Base-by-base conservation (phyloP, 306 rosid species). In the Boehmeria nivea region DNA sequence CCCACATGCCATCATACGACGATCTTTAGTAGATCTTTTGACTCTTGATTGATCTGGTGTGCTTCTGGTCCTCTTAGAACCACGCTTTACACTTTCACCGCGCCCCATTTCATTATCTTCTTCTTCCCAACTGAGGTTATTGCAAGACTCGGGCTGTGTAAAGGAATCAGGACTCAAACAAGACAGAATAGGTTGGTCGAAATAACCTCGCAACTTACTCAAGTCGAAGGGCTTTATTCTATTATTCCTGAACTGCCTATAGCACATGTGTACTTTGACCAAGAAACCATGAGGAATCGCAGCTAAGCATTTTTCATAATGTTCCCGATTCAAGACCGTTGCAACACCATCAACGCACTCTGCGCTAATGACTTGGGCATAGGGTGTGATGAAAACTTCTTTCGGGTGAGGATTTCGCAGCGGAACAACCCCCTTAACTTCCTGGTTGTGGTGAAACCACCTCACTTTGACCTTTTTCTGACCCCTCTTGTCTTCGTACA, bases 311-410 rank as follows among this genome's bases (percentile, higher is more conserved):
- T 76, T 84, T 43, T 87, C 89, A 46, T 76, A 91, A 68, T 91
- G 95, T 57, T 87, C 95, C 38, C 76, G 81, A 51, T 88, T 87
- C 59, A 91, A 83, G 64, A 91, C 87, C 42, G 87, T 73, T 28
- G 99, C 86, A 24, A 86, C 81, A 66, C 99, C 99, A 65, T 91
- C 96, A 48, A 91, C 93, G 60, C 99, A 91, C 77, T 91, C 99
- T n/a, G 84, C 93, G 64, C 99, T 91, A 58, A 91, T 82, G 61
- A 87, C 94, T 74, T 91, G 99, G 24, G 84, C 80, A 75, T 87
- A 85, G 7, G 95, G 77, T 10, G 99, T 91, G 61, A 91, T 87
- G 70, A 91, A 91, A 64, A 91, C 89, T 75, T 91, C 99, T 51
- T 81, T 82, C 16, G 99, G 93, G 72, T 91, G 96, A 69, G 85